Percentiles rank a stretch among this genome's conserved stretches.
These are phyloP conservation scores for Neurospora terricola DNA, from an alignment of 495 filamentous ascomycete species.

Conservation along the genomic window DNA sequence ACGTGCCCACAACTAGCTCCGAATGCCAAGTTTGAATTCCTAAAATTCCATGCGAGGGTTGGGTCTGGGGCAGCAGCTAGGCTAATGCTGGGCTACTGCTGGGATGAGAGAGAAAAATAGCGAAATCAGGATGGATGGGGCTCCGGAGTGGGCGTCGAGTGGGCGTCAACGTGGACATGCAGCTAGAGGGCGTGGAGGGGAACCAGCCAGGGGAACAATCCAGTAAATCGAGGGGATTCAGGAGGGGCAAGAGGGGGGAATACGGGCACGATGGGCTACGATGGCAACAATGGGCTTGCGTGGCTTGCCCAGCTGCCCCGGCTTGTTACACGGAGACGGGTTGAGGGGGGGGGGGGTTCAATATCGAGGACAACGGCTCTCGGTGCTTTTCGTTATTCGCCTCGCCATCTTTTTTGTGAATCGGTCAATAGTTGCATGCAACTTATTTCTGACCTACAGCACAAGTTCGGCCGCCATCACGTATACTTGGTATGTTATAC, in stretches of 20 bases:
- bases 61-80: not conserved
- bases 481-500: not conserved
- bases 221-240: not conserved
- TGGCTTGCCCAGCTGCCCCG: not conserved
- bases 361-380: not conserved
- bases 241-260: not conserved
- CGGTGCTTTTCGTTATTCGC: not conserved
- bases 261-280: not conserved
- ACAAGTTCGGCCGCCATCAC: not conserved
- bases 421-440: not conserved
- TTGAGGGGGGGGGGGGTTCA: not conserved
- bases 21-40: not conserved
- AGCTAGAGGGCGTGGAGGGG: not conserved
- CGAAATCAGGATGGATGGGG: not conserved
- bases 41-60: not conserved
- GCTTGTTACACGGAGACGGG: not conserved
- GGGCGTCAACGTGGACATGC: not conserved
- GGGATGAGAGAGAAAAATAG: not conserved
- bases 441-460: not conserved
- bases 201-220: not conserved
- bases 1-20: not conserved
- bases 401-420: not conserved
- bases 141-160: not conserved
- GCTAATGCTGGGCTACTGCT: not conserved
- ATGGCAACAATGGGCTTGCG: not conserved